Evolutionary conservation across 1,139 yeast genomes (phyloP).

Genomic region (Saccharomyces hybrid): DNA sequence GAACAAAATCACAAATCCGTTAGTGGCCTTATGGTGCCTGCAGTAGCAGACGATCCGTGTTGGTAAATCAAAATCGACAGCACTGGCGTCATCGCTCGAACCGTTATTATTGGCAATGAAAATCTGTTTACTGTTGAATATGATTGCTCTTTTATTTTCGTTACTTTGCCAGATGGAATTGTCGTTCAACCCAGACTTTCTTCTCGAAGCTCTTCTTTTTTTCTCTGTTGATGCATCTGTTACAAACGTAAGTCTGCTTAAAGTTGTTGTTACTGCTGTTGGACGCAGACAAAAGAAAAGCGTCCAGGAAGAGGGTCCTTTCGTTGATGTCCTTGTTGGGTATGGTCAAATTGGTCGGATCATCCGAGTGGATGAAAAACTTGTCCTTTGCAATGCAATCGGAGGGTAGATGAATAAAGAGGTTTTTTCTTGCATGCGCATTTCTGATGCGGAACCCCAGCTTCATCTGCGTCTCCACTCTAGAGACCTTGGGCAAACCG

Average conservation of each 20-base stretch:
- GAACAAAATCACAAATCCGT: slow-evolving; percentile 69
- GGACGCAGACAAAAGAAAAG: slow-evolving; percentile 51
- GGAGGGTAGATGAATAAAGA: slow-evolving; percentile 62
- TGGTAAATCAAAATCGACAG: slow-evolving; percentile 49
- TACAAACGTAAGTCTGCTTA: slow-evolving; percentile 70
- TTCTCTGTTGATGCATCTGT: slow-evolving; percentile 84
- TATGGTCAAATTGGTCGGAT: slow-evolving; percentile 44
- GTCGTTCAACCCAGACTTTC: slow-evolving; percentile 62
- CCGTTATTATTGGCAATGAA: slow-evolving; percentile 64
- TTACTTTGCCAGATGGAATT: slow-evolving; percentile 72
- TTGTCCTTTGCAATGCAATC: slow-evolving; percentile 85
- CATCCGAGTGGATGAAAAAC: slow-evolving; percentile 3
- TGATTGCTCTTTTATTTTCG: slow-evolving; percentile 70
- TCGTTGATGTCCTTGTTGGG: slow-evolving; percentile 34
- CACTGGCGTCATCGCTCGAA: slow-evolving; percentile 23
- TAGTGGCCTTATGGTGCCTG: slow-evolving; percentile 81
- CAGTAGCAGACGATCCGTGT: slow-evolving; percentile 92
- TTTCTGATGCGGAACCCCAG: slow-evolving; percentile 45
- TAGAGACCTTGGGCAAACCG: slow-evolving; percentile 67
- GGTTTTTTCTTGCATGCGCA: slow-evolving; percentile 43
- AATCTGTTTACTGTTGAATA: slow-evolving; percentile 85
- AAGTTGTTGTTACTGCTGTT: slow-evolving; percentile 13
- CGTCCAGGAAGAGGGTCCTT: slow-evolving; percentile 54
- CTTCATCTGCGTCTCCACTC: slow-evolving; percentile 94
- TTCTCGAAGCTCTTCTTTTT: slow-evolving; percentile 87